These are phyloP conservation scores for Colletotrichum caudatum DNA, from an alignment of 2,329 filamentous ascomycete genomes.

Conservation along the genomic window DNA sequence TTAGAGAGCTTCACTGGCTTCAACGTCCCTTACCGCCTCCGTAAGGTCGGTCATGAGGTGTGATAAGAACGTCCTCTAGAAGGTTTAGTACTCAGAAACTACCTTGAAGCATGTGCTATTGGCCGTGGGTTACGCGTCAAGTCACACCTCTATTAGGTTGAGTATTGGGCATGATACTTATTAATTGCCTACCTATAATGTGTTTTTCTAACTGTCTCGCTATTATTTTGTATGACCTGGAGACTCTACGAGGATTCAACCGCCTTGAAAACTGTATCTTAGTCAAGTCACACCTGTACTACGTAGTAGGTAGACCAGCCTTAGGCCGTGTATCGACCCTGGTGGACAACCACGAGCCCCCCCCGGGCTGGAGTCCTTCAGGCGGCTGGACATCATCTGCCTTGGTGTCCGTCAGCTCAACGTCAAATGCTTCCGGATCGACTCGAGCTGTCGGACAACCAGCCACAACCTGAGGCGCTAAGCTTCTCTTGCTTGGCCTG, in stretches of 20 bases:
- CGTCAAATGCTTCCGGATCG: background rate
- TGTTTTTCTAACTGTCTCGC: too few species aligned
- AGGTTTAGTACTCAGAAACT: background rate
- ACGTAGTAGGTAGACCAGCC: background rate
- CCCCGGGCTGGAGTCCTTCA: background rate
- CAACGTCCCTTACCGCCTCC: background rate
- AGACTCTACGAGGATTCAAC: too few species aligned
- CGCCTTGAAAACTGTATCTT: background rate
- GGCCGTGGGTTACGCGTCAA: too few species aligned
- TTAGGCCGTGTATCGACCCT: background rate
- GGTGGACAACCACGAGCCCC: background rate
- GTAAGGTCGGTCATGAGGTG: background rate
- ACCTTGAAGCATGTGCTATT: background rate
- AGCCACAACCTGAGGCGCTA: background rate
- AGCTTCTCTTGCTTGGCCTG: background rate
- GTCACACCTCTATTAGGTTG: too few species aligned
- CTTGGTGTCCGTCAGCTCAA: background rate
- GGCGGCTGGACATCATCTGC: background rate
- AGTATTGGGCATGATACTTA: too few species aligned
- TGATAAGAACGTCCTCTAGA: background rate
- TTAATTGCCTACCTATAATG: too few species aligned
- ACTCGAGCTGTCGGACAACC: background rate
- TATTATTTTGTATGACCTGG: too few species aligned
- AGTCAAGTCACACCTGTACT: too few species aligned
- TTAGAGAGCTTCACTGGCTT: background rate